These are phyloP conservation scores for Cladochytrium replicatum DNA, from an alignment of 192 early-diverging fungal species.

Conservation along the genomic window DNA sequence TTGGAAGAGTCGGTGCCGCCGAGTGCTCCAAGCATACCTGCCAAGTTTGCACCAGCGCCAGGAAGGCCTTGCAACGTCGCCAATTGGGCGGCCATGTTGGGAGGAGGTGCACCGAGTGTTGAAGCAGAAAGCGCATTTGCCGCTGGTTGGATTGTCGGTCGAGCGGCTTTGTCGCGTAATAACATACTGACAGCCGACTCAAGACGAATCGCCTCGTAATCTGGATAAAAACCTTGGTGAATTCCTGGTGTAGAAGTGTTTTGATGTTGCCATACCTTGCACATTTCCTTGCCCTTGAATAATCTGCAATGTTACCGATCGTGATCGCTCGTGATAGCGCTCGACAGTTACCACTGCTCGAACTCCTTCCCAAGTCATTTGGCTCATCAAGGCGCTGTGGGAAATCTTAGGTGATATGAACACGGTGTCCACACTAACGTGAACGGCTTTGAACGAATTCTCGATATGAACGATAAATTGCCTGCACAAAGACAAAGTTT, in stretches of 20 bases:
- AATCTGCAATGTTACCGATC: conserved; percentile 27
- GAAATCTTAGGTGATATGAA: conserved; percentile 16
- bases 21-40: too few relatives aligned
- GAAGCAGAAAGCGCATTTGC: conserved; percentile 10
- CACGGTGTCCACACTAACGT: conserved; percentile 20
- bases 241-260: not conserved
- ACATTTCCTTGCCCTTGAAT: conserved; percentile 18
- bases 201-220: conserved; percentile 30
- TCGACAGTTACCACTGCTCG: conserved; percentile 37
- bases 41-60: too few relatives aligned
- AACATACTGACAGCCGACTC: conserved; percentile 25
- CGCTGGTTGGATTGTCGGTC: conserved; percentile 8
- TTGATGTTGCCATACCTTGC: not conserved
- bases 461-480: conserved; percentile 22
- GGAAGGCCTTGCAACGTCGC: too few relatives aligned
- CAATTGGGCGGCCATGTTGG: too few relatives aligned
- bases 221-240: conserved; percentile 13
- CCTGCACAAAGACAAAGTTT: not conserved
- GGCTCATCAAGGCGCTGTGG: conserved; percentile 21
- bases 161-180: conserved; percentile 20
- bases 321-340: conserved; percentile 15
- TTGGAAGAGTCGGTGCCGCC: conserved; percentile 2
- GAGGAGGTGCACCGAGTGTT: conserved; percentile 5
- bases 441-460: conserved; percentile 9
- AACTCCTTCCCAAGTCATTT: conserved; percentile 33